phyloP scores from a whole-genome alignment of 805 yeast species.

The Candida lessepsii region DNA sequence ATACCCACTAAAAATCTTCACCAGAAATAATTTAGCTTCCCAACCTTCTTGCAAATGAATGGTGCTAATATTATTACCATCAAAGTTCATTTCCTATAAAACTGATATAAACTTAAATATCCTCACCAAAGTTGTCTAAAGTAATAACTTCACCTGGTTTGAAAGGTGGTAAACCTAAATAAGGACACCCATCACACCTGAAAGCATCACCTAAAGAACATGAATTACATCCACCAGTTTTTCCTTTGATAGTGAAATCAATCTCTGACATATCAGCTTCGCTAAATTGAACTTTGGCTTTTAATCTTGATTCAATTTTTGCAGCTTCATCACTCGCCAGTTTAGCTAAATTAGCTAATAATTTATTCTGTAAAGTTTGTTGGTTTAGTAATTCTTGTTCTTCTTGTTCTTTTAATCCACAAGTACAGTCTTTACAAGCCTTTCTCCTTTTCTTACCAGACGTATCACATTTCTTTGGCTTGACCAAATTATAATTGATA shows the following conservation, averaged over 20 bases:
- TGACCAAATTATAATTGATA: conserved; percentile 38
- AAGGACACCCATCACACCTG: conserved; percentile 98
- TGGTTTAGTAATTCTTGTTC: conserved; percentile 54
- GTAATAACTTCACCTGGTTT: conserved; percentile 93
- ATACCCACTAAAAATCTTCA: not conserved
- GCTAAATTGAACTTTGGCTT: conserved; percentile 52
- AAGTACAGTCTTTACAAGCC: conserved; percentile 98
- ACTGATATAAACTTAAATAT: conserved; percentile 47
- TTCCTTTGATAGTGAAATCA: conserved; percentile 95
- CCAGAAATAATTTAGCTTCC: no score
- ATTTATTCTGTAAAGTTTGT: conserved; percentile 42
- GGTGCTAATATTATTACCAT: no score
- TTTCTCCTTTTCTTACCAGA: conserved; percentile 69
- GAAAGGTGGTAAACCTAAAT: conserved; percentile 94
- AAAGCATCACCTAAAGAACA: conserved; percentile 98
- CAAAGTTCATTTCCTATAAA: no score
- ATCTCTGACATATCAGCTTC: conserved; percentile 80
- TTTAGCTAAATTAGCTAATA: conserved; percentile 45
- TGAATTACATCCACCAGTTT: conserved; percentile 96
- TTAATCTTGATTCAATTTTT: conserved; percentile 50
- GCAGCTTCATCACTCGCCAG: conserved; percentile 55
- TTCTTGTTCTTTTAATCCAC: conserved; percentile 91
- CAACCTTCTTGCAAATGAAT: no score
- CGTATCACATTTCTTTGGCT: conserved; percentile 59
- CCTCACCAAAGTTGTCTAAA: conserved; percentile 74